Conservation (phyloP, 352 stramenopile genomes). For the Stephanocyclus meneghinianus region DNA sequence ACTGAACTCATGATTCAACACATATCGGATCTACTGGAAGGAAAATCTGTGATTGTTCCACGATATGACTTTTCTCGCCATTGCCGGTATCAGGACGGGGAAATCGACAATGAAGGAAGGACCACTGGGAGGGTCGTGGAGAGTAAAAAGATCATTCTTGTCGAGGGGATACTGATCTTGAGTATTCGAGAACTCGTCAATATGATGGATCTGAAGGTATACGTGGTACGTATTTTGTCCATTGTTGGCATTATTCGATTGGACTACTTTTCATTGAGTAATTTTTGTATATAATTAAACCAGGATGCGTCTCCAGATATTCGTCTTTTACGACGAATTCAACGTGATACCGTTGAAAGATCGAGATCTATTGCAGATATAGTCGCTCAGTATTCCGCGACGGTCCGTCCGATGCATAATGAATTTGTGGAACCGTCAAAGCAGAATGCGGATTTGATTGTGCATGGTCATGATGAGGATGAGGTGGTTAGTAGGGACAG, state of each 20-base stretch:
- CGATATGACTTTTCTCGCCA: constrained; percentile 95
- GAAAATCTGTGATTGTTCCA: constrained; percentile 89
- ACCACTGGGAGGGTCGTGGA: constrained; percentile 82
- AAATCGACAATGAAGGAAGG: constrained; percentile 27
- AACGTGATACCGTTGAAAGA: constrained; percentile 92
- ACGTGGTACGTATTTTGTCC: constrained; percentile 81
- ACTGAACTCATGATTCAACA: constrained; percentile 92
- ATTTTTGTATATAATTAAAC: constrained; percentile 2
- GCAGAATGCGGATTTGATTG: constrained; percentile 91
- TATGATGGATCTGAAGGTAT: constrained; percentile 97
- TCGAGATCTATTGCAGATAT: constrained; percentile 91
- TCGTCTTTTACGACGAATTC: constrained; percentile 90
- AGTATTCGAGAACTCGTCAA: constrained; percentile 87
- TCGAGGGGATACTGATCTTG: constrained; percentile 97
- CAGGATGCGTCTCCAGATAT: constrained; percentile 92
- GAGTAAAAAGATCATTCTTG: constrained; percentile 90
- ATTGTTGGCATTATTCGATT: neutral
- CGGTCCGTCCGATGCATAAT: constrained; percentile 97
- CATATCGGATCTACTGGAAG: constrained; percentile 85
- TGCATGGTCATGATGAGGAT: constrained; percentile 69
- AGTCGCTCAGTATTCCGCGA: constrained; percentile 94
- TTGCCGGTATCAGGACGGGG: constrained; percentile 83
- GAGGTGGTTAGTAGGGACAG: constrained; percentile 23
- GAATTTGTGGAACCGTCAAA: constrained; percentile 97
- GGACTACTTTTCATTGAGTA: neutral